Base-by-base conservation (phyloP, 257 asterid species). In the Penstemon davidsonii region DNA sequence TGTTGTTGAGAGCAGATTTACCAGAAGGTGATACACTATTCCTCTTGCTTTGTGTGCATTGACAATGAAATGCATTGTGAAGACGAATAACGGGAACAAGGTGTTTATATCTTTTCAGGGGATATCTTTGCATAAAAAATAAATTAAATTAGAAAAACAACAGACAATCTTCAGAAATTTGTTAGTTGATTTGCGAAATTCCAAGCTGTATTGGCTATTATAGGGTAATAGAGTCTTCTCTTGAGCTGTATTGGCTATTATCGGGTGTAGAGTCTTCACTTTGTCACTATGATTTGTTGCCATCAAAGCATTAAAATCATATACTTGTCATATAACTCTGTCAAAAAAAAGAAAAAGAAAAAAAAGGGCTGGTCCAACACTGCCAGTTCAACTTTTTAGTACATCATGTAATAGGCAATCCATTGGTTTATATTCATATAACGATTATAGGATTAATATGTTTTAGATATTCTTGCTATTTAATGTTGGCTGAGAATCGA, bases 11-110 rank as follows among this genome's bases (percentile, higher is more conserved):
- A 37, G 56, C 52, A 59, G 81, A 53, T 46, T 43, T 60, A 51
- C 71, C 37, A 50, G 18, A 78, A 83, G 89, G 93, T 84, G 40
- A 72, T 79, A 69, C 3, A 50, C 55, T 63, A 36, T 36, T 52
- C 38, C 3, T 74, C 19, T 33, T 60, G 5, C 64, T 57, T 73
- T 44, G 8, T 45, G 76, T 69, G n/a, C 57, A 58, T 47, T 37
- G 45, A 10, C 37, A 39, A 36, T 46, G 13, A 18, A 62, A 44
- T 10, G 44, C 62, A 51, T 39, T 7, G 12, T 39, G n/a, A 19
- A 45, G 33, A 36, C 40, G 18, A 43, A 44, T 13, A 42, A 41
- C 9, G 4, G 68, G 42, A 40, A 19, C 41, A 42, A 40, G 41
- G 40, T 33, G 40, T 12, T 25, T 2, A 33, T 62, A 54, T 62